Percentiles rank a stretch among this genome's conserved stretches.
Conservation (phyloP, 2,329 filamentous ascomycete genomes). For the Aspergillus latus region DNA sequence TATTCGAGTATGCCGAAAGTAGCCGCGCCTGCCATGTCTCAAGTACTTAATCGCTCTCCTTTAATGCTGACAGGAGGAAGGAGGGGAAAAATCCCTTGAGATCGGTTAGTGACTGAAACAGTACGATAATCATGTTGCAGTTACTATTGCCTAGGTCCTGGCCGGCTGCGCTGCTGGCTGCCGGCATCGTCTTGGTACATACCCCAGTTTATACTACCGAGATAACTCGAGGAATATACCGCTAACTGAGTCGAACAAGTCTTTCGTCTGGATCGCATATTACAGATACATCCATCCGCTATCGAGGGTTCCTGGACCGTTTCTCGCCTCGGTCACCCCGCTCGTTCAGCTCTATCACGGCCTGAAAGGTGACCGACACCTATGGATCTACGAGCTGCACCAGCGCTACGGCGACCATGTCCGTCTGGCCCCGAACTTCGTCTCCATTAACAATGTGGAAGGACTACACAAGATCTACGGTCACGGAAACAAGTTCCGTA, state of each 20-base stretch:
- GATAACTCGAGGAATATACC: neutral
- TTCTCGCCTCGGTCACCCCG: slow-evolving; percentile 33
- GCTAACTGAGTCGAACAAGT: slow-evolving; percentile 1
- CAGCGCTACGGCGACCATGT: slow-evolving; percentile 67
- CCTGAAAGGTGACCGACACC: slow-evolving; percentile 71
- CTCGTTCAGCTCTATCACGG: slow-evolving; percentile 70
- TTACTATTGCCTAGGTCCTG: neutral
- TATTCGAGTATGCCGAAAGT: neutral
- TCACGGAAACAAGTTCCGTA: slow-evolving; percentile 46
- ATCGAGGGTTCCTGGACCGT: slow-evolving; percentile 32
- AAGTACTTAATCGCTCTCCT: slow-evolving; percentile 1
- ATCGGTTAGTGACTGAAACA: neutral
- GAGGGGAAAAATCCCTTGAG: neutral
- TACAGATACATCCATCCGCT: slow-evolving; percentile 40
- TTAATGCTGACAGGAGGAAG: neutral
- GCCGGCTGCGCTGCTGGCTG: neutral
- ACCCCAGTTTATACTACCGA: neutral
- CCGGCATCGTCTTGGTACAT: neutral
- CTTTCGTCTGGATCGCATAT: slow-evolving; percentile 29
- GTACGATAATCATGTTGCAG: neutral
- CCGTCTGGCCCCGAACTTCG: slow-evolving; percentile 74
- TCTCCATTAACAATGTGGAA: slow-evolving; percentile 72
- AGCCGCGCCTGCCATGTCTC: neutral
- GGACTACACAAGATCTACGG: slow-evolving; percentile 51
- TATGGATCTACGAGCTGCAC: slow-evolving; percentile 71